phyloP scores from a whole-genome alignment of 257 asterid genomes.

The Henckelia pumila region DNA sequence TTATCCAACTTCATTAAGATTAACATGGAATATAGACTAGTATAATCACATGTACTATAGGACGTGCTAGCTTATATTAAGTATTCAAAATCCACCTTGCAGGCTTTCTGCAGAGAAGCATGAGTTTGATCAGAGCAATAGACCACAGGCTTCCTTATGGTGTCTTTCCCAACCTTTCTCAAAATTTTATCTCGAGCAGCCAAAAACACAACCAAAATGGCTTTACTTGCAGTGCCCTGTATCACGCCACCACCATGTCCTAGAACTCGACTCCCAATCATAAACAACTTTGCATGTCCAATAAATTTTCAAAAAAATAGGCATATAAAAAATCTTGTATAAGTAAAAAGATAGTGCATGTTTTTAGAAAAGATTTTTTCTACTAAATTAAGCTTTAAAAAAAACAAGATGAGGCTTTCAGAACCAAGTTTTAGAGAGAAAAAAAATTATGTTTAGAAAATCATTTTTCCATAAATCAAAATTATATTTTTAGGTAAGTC shows the following conservation, averaged over 20 bases:
- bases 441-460: no score
- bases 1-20: not conserved
- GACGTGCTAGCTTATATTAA: not conserved
- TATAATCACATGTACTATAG: slow-evolving; percentile 8
- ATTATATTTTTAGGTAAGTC: no score
- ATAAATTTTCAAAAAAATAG: not conserved
- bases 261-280: slow-evolving; percentile 34
- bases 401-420: no score
- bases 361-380: not conserved
- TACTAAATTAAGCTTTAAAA: not conserved
- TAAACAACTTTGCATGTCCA: slow-evolving; percentile 19
- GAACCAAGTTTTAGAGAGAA: no score
- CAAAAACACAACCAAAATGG: slow-evolving; percentile 79
- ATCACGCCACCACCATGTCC: slow-evolving; percentile 94
- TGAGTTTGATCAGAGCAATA: slow-evolving; percentile 90
- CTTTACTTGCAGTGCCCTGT: slow-evolving; percentile 95
- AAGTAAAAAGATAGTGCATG: not conserved
- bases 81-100: slow-evolving; percentile 60
- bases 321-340: not conserved
- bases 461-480: no score
- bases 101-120: slow-evolving; percentile 73
- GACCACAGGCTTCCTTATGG: slow-evolving; percentile 65
- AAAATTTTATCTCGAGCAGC: slow-evolving; percentile 84
- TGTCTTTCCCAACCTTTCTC: slow-evolving; percentile 66
- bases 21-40: not conserved